Evolutionary conservation across 208 protist genomes (phyloP), one percentile per base, ranked within the genome.

Genomic region (Chromosphaera perkinsii): DNA sequence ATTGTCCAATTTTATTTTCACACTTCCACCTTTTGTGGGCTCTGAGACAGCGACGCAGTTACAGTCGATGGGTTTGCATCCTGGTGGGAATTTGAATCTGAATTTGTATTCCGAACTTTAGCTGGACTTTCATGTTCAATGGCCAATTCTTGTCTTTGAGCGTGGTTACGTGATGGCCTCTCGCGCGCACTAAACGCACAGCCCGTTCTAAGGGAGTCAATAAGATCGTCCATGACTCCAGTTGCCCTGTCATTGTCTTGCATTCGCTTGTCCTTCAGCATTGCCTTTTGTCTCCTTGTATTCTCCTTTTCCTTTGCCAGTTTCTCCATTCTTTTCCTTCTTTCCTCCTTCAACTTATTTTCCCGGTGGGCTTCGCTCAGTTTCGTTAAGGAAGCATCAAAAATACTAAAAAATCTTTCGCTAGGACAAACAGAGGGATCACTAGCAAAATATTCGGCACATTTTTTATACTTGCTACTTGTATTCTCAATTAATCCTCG

Each of bases 161-260:
- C n/a, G n/a, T n/a, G n/a, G n/a, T n/a, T n/a, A n/a, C n/a, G n/a
- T n/a, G n/a, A n/a, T n/a, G n/a, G n/a, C n/a, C n/a, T n/a, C n/a
- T n/a, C n/a, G n/a, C n/a, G n/a, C n/a, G n/a, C n/a, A n/a, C n/a
- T 45, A 27, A 48, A 57, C 27, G 22, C 60, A 14, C 31, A 29
- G 9, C 61, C 61, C 17, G 27, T 57, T 3, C 61, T 42, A 26
- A 67, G n/a, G 24, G 61, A 24, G 4, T 5, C 61, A n/a, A 67
- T 67, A 14, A 67, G 61, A 17, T 37, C 61, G 27, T 67, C 61
- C 42, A 67, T 67, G 47, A 67, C 60, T n/a, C 60, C 60, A 37
- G 49, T 49, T n/a, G 12, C 12, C 7, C 27, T 45, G 27, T n/a
- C 60, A 3, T 67, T 17, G 26, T 10, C 42, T 20, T 24, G 5